These are phyloP conservation scores for Nakazawaea holstii DNA, from an alignment of 805 yeast species.

Conservation along the genomic window DNA sequence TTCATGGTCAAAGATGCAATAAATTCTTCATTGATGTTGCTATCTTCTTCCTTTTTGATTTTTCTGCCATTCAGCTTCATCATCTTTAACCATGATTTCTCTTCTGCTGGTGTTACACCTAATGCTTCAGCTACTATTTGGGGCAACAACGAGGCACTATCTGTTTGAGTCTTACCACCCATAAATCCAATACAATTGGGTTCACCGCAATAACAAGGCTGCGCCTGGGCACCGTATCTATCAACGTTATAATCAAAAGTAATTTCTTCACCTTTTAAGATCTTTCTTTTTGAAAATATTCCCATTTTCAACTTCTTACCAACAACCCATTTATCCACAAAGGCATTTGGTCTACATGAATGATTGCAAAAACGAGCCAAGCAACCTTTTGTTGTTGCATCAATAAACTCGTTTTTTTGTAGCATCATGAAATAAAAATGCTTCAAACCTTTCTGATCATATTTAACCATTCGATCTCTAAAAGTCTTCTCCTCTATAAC, in stretches of 20 bases:
- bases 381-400: conserved; percentile 87
- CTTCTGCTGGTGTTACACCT: conserved; percentile 65
- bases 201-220: conserved; percentile 92
- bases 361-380: conserved; percentile 92
- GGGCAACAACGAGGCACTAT: conserved; percentile 79
- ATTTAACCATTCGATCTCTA: conserved; percentile 64
- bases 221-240: conserved; percentile 91
- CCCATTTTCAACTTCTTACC: conserved; percentile 91
- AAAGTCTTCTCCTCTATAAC: conserved; percentile 81
- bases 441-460: conserved; percentile 61
- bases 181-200: conserved; percentile 86
- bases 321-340: conserved; percentile 96
- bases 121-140: conserved; percentile 81
- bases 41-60: conserved; percentile 47
- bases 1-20: conserved; percentile 51
- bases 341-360: conserved; percentile 92
- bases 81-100: conserved; percentile 64
- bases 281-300: conserved; percentile 76
- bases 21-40: conserved; percentile 59
- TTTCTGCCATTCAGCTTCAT: conserved; percentile 44
- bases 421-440: conserved; percentile 97
- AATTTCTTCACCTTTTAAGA: conserved; percentile 77
- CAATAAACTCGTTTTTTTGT: conserved; percentile 87
- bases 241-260: conserved; percentile 94
- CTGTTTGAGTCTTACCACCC: conserved; percentile 97